Percentiles rank a stretch among this genome's conserved stretches.
Conservation (phyloP, 306 rosid genomes). For the Vicia villosa region DNA sequence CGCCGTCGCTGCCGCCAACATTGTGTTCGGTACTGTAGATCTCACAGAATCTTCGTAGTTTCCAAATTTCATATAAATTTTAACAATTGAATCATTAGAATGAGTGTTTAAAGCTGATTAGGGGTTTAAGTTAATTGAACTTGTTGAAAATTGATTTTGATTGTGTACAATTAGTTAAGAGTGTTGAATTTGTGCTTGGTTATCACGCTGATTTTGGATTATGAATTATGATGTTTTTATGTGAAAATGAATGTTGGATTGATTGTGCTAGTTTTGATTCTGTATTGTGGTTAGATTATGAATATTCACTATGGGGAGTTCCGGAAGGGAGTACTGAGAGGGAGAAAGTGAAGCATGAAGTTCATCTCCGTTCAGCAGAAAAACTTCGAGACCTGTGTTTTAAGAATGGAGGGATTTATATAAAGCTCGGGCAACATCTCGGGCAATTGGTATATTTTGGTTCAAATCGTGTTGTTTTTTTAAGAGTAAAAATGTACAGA, state of each 20-base stretch:
- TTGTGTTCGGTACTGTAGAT: constrained; percentile 71
- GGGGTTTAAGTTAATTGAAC: constrained; percentile 31
- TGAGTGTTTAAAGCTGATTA: constrained; percentile 17
- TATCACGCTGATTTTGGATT: constrained; percentile 6
- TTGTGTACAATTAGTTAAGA: not conserved
- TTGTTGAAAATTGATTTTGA: constrained; percentile 16
- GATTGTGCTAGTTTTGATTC: constrained; percentile 16
- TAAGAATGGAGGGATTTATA: constrained; percentile 91
- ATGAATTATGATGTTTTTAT: constrained; percentile 23
- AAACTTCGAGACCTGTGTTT: constrained; percentile 86
- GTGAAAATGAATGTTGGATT: constrained; percentile 36
- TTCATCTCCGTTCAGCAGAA: constrained; percentile 87
- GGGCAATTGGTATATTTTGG: constrained; percentile 78
- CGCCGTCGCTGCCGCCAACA: constrained; percentile 67
- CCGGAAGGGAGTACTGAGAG: constrained; percentile 74
- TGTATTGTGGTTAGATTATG: constrained; percentile 62
- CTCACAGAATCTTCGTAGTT: constrained; percentile 17
- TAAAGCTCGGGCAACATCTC: constrained; percentile 95
- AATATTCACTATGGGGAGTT: constrained; percentile 77
- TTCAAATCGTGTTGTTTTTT: constrained; percentile 20
- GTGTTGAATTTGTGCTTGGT: not conserved
- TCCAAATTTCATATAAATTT: constrained; percentile 9
- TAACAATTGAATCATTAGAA: constrained; percentile 2
- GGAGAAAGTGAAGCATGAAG: constrained; percentile 68
- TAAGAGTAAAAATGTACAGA: constrained; percentile 12